Conservation (phyloP, 163 green algal genomes). For the Chloromonas sp. region DNA sequence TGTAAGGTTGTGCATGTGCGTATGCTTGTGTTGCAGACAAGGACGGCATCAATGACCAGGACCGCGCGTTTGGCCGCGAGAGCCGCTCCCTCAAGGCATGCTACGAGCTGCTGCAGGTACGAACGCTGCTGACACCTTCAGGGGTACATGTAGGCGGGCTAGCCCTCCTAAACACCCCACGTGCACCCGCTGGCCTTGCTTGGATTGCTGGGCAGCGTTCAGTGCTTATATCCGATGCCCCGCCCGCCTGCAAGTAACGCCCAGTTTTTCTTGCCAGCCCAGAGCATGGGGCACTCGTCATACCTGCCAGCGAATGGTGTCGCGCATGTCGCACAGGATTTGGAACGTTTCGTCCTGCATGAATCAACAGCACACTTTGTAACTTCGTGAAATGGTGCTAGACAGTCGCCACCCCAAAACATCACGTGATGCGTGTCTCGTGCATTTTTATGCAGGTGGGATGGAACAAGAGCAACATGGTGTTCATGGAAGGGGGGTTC, state of each 20-base stretch:
- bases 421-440: neutral
- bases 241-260: no score
- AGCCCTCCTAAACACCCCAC: neutral
- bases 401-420: neutral
- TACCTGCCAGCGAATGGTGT: no score
- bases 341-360: no score
- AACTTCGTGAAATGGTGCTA: neutral
- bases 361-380: neutral
- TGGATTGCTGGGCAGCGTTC: no score
- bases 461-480: constrained; percentile 39
- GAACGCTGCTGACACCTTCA: neutral
- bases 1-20: neutral
- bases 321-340: no score
- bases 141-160: constrained; percentile 27
- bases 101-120: constrained; percentile 59
- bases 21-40: neutral
- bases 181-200: no score
- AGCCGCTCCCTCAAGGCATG: constrained; percentile 74
- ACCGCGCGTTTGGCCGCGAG: constrained; percentile 65
- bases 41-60: constrained; percentile 27
- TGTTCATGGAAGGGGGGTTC: constrained; percentile 68
- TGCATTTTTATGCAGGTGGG: constrained; percentile 2
- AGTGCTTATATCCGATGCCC: no score
- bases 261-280: no score
- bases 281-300: no score